Percentiles rank a stretch among this genome's conserved stretches.
Evolutionary conservation across 2,329 filamentous ascomycete species (phyloP).

Genomic region (Alternaria sp.): DNA sequence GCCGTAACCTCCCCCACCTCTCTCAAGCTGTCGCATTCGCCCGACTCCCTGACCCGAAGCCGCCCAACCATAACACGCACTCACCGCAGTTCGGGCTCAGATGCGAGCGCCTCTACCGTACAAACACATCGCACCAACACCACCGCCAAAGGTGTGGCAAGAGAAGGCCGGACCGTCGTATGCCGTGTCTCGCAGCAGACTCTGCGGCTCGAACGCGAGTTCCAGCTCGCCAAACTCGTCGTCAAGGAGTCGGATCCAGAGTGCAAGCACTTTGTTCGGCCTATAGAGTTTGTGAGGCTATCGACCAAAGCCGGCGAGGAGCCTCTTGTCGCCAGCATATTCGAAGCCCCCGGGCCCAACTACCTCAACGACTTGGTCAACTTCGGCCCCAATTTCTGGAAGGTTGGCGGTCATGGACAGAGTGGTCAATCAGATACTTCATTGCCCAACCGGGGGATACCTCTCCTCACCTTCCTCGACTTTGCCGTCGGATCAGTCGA

Average conservation of each 20-base stretch:
- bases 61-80: slow-evolving; percentile 33
- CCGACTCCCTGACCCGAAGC: slow-evolving; percentile 27
- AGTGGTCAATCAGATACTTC: slow-evolving; percentile 20
- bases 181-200: slow-evolving; percentile 84
- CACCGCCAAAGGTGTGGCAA: slow-evolving; percentile 54
- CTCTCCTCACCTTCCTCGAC: slow-evolving; percentile 79
- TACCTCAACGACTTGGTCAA: slow-evolving; percentile 73
- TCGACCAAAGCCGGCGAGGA: slow-evolving; percentile 72
- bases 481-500: slow-evolving; percentile 89
- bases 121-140: slow-evolving; percentile 57
- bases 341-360: slow-evolving; percentile 78
- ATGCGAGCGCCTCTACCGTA: slow-evolving; percentile 45
- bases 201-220: slow-evolving; percentile 84
- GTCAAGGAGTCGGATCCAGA: slow-evolving; percentile 73
- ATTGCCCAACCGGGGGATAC: slow-evolving; percentile 62
- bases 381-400: slow-evolving; percentile 69
- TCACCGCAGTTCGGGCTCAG: slow-evolving; percentile 46
- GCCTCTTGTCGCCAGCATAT: slow-evolving; percentile 79
- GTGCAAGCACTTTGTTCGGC: slow-evolving; percentile 77
- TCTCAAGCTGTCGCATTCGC: slow-evolving; percentile 34
- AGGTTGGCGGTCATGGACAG: slow-evolving; percentile 22
- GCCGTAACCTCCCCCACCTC: slow-evolving; percentile 31
- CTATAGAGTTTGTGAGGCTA: slow-evolving; percentile 79
- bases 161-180: slow-evolving; percentile 64
- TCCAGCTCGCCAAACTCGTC: slow-evolving; percentile 78